Conservation (phyloP, 1,139 yeast genomes). For the Komagataea norvegica region DNA sequence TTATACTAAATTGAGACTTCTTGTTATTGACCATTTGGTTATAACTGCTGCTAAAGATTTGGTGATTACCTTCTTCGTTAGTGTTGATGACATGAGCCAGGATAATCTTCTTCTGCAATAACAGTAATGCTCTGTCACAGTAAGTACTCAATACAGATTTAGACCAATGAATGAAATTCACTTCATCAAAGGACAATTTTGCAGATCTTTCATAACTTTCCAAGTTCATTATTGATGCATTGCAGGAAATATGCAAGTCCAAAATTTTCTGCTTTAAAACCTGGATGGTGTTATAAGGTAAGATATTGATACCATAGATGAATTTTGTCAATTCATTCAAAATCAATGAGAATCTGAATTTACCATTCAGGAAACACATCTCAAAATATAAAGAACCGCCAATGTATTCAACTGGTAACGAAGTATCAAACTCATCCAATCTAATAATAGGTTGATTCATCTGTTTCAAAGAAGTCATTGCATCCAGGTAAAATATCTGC, state of each 20-base stretch:
- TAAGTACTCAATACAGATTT: slow-evolving; percentile 45
- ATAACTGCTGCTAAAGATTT: slow-evolving; percentile 24
- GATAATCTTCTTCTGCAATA: slow-evolving; percentile 48
- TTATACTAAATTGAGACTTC: slow-evolving; percentile 23
- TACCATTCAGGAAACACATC: slow-evolving; percentile 45
- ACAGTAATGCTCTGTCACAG: slow-evolving; percentile 52
- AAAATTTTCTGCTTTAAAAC: slow-evolving; percentile 44
- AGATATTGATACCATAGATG: slow-evolving; percentile 24
- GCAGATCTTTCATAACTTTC: slow-evolving; percentile 23
- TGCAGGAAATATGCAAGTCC: slow-evolving; percentile 46
- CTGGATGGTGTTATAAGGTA: slow-evolving; percentile 35
- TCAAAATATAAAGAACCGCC: slow-evolving; percentile 19
- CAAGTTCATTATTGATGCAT: slow-evolving; percentile 37
- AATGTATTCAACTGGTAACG: slow-evolving; percentile 44
- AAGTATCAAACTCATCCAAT: slow-evolving; percentile 52
- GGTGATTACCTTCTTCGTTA: slow-evolving; percentile 23
- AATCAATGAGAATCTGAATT: slow-evolving; percentile 48
- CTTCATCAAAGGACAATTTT: slow-evolving; percentile 36
- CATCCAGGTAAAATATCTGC: slow-evolving; percentile 59
- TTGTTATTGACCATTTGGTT: slow-evolving; percentile 26
- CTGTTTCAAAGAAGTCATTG: slow-evolving; percentile 52
- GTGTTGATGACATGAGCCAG: slow-evolving; percentile 25
- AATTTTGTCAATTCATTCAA: slow-evolving; percentile 41
- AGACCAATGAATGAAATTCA: slow-evolving; percentile 44
- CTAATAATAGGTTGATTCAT: slow-evolving; percentile 54